Percentiles rank a stretch among this genome's conserved stretches.
These are phyloP conservation scores for Geotrichum europaeum DNA, from an alignment of 1,139 yeast genomes.

Conservation along the genomic window DNA sequence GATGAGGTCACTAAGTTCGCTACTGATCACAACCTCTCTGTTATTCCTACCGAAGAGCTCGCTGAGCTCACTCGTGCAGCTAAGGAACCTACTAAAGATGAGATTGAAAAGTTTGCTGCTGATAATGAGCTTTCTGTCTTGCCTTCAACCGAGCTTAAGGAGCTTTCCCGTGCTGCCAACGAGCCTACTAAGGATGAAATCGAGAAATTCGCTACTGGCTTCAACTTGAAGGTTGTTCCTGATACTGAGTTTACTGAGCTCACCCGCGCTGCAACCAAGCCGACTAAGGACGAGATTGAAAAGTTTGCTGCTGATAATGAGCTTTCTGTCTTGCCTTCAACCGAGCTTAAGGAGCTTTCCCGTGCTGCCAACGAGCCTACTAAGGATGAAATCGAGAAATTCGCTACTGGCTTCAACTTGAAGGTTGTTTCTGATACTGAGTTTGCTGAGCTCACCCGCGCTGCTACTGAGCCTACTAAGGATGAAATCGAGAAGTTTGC, in stretches of 20 bases:
- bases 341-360: conserved; percentile 13
- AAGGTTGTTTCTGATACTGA: conserved; percentile 5
- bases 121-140: conserved; percentile 30
- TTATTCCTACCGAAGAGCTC: conserved; percentile 25
- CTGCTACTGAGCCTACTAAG: conserved; percentile 13
- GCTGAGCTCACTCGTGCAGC: conserved; percentile 12
- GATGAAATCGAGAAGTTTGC: conserved; percentile 32
- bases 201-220: conserved; percentile 18
- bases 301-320: conserved; percentile 17
- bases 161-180: conserved; percentile 17
- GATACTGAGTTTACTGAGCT: conserved; percentile 25
- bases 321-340: too few species aligned
- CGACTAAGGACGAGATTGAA: conserved; percentile 7
- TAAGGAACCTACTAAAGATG: conserved; percentile 13
- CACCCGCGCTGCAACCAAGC: conserved; percentile 4
- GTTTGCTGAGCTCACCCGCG: conserved; percentile 18
- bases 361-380: conserved; percentile 22
- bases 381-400: conserved; percentile 21
- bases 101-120: conserved; percentile 34
- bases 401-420: conserved; percentile 18
- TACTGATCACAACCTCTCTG: conserved; percentile 18
- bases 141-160: conserved; percentile 21
- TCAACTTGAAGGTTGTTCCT: conserved; percentile 36
- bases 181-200: conserved; percentile 20
- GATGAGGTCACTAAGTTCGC: conserved; percentile 27